Base-by-base conservation (phyloP, 306 rosid species). In the Hylodesmum podocarpum region DNA sequence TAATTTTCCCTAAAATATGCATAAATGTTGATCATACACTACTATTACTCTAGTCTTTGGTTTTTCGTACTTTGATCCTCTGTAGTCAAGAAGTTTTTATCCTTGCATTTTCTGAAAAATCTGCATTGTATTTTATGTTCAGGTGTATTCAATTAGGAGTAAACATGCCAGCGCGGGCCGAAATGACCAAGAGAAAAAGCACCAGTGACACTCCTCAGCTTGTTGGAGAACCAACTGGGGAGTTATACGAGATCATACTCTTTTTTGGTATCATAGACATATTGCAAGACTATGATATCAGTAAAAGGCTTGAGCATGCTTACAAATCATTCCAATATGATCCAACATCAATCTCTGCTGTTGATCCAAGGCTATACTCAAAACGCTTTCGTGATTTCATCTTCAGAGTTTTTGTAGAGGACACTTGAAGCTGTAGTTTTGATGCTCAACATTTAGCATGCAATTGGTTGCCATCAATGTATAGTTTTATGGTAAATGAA, bases 241-340 rank as follows among this genome's bases (percentile, higher is more conserved):
- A 92, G 69, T 74, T 86, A 1, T 88, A 89, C 63, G 99, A 95
- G 24, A 86, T 92, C 46, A 80, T 88, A 59, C 66, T 95, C 43
- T 90, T 88, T 81, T 91, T 92, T 5, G 89, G 97, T 49, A 92
- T 95, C 72, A 95, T 95, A 55, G 99, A 95, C 90, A 95, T 95
- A 81, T 88, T 95, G 27, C 99, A 95, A 82, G 97, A 89, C 83
- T 95, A 95, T 73, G 98, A 95, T 50, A 92, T 95, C 57, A 92
- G 96, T 87, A 95, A 95, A 79, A 95, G 86, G 89, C 92, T 95
- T 16, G 99, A 95, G 84, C 99, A 95, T 83, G 99, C 97, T 1
- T 92, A 90, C 91, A 95, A 95, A 80, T 92, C 99, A 27, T 33
- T 95, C 78, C 99, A 95, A 25, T 91, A 84, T 28, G 99, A 92